A percentile compares a stretch with the other conserved stretches of the same genome.
phyloP scores from a whole-genome alignment of 495 filamentous ascomycete species.

The Tuber magnatum region DNA sequence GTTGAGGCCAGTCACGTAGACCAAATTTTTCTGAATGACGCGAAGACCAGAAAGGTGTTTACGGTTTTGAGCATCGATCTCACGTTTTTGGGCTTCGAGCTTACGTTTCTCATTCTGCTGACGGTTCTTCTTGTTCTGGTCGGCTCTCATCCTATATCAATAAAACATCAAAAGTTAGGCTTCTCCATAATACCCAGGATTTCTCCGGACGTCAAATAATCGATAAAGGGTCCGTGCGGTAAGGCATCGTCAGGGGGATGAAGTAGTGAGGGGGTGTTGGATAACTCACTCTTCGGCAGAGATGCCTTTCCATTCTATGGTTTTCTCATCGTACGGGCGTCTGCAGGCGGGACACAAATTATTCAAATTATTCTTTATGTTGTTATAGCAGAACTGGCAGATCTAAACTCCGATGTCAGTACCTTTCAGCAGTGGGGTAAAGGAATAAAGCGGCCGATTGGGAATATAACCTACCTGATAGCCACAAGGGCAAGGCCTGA shows the following conservation, averaged over 20 bases:
- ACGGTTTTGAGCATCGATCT: conserved; percentile 87
- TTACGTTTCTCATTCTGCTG: conserved; percentile 85
- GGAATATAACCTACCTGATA: conserved; percentile 66
- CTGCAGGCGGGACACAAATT: conserved; percentile 93
- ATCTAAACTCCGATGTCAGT: conserved; percentile 52
- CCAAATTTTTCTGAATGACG: conserved; percentile 95
- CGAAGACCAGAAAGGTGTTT: conserved; percentile 92
- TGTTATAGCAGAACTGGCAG: conserved; percentile 99
- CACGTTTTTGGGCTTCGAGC: conserved; percentile 89
- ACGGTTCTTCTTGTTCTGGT: conserved; percentile 80
- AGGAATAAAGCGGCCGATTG: background rate
- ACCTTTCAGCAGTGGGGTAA: conserved; percentile 8
- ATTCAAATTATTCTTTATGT: conserved; percentile 92
- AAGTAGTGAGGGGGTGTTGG: conserved; percentile 9
- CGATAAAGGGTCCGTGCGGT: conserved; percentile 32
- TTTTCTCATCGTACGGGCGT: conserved; percentile 88
- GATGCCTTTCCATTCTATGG: conserved; percentile 89
- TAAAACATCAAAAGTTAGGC: background rate
- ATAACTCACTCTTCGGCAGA: conserved; percentile 79
- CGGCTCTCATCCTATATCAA: conserved; percentile 62
- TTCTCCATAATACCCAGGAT: conserved; percentile 40
- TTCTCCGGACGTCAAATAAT: conserved; percentile 29
- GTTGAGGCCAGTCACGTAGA: conserved; percentile 92
- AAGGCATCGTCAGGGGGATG: background rate
- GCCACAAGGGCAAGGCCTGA: conserved; percentile 93